phyloP scores from a whole-genome alignment of 352 stramenopile species.

The Phytophthora hybrid region DNA sequence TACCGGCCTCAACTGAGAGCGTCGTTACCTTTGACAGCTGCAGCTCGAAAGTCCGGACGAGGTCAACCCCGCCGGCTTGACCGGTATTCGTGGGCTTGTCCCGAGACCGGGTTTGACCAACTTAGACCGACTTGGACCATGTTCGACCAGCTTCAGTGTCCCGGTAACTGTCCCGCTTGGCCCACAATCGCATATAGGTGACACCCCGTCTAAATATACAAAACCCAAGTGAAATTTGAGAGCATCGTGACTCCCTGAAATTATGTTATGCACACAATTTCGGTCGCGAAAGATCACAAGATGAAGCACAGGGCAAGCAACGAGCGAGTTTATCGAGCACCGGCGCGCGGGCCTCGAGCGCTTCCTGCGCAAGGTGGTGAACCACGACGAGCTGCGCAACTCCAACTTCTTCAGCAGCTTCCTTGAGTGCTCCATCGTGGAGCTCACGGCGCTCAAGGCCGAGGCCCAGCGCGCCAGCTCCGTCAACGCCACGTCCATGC shows the following conservation, averaged over 20 bases:
- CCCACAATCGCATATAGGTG: too few species aligned
- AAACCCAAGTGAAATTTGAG: too few species aligned
- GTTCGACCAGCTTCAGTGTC: too few species aligned
- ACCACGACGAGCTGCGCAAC: slow-evolving; percentile 79
- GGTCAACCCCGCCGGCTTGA: not conserved
- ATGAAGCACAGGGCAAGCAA: too few species aligned
- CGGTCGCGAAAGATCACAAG: too few species aligned
- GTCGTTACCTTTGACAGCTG: not conserved
- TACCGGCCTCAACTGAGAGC: not conserved
- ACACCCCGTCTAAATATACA: too few species aligned
- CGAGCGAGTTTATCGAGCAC: slow-evolving; percentile 76
- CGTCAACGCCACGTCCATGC: slow-evolving; percentile 46
- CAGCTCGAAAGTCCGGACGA: not conserved
- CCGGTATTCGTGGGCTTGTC: too few species aligned
- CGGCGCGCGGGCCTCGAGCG: slow-evolving; percentile 78
- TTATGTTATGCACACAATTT: too few species aligned
- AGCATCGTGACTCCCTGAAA: too few species aligned
- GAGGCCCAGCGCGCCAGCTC: slow-evolving; percentile 40
- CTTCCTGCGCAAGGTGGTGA: slow-evolving; percentile 80
- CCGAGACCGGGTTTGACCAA: too few species aligned
- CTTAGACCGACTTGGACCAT: too few species aligned
- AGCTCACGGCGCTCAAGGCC: slow-evolving; percentile 76
- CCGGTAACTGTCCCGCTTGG: too few species aligned
- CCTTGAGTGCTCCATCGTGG: slow-evolving; percentile 77
- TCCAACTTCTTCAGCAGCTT: slow-evolving; percentile 77